Base-by-base conservation (phyloP, 1,284 basidiomycete species). In the Cutaneotrichosporon sp. region DNA sequence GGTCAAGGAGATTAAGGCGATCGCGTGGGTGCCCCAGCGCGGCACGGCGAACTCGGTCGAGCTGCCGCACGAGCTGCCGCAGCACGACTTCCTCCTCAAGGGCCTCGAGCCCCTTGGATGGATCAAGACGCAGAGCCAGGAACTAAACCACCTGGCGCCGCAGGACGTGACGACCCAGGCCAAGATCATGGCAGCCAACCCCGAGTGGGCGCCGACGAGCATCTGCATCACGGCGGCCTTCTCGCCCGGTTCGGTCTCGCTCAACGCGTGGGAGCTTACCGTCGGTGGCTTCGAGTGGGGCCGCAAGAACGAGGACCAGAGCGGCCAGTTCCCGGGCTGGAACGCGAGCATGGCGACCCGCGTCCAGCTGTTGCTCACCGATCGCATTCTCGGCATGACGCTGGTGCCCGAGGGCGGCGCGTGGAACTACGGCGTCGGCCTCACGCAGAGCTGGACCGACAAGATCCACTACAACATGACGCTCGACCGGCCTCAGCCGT, bases 221-320 rank as follows among this genome's bases (percentile, higher is more conserved):
- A 94, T 98, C 71, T 97, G 95, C 77, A 82, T 99, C 69, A 92
- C 94, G 0, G 89, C 90, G 45, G 93, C 97, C 29, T 99, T 99
- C 82, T 99, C 97, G 2, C 97, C 97, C 4, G 97, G 97, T 64
- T 97, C 94, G 2, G 92, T 99, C 38, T 97, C 93, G 29, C 82
- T 99, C 45, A 94, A 94, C 46, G 90, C 95, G 0, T 94, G 98
- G 81, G 90, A 87, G 42, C 81, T 99, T 56, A 89, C 89, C 10
- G 88, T 95, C 4, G 85, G 89, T 56, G 97, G 97, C 18, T 99
- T 99, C 78, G 97, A 99, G 77, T 99, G 95, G 95, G 95, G 95
- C 47, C 84, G 97, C 67, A 98, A 98, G 83, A 94, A 94, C 72
- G 80, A 84, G 67, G 92, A 93, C 73, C 89, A 85, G 49, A 89